Base-by-base conservation (phyloP, 176 grass and related monocot species). In the Tillandsia leiboldiana region DNA sequence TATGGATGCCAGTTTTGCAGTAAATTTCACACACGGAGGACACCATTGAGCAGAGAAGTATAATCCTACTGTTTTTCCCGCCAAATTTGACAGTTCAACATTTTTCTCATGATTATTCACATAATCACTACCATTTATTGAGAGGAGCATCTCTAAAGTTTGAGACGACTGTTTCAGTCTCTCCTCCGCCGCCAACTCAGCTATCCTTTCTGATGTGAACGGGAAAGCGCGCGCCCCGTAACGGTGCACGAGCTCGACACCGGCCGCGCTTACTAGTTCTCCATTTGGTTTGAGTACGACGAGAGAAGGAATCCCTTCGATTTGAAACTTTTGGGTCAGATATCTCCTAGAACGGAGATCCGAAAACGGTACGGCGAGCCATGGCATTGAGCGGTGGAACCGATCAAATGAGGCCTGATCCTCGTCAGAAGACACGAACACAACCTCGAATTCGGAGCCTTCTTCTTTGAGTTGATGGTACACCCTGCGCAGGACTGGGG, bases 371-470 rank as follows among this genome's bases (percentile, higher is more conserved):
- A 90, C 79, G 8, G 83, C 87, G 1, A 73, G 87, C 87, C 83
- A 90, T 15, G 76, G 87, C 87, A 90, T 90, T 29, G 66, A 68
- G 28, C 76, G 51, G 61, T 90, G 83, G 73, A 90, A 90, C 66
- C 73, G 27, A 79, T 82, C 83, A 59, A 90, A 90, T 4, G 87
- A 90, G 64, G 77, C 51, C 59, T 68, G 70, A 53, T 83, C 76
- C 83, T 86, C 83, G 48, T 90, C 87, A 77, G 73, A 86, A 9
- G 87, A 90, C 70, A 86, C 87, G 48, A 83, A 79, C 72, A 90
- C 73, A 11, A 86, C 69, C 80, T 86, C 87, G 61, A 90, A 86
- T 20, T 58, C 54, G 69, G 29, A 66, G 22, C 62, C 77, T 20
- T 57, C 48, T 6, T 67, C 80, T 63, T 22, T 74, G 26, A 90